phyloP scores from a whole-genome alignment of 768 basidiomycete species.

The Lyophyllum decastes region DNA sequence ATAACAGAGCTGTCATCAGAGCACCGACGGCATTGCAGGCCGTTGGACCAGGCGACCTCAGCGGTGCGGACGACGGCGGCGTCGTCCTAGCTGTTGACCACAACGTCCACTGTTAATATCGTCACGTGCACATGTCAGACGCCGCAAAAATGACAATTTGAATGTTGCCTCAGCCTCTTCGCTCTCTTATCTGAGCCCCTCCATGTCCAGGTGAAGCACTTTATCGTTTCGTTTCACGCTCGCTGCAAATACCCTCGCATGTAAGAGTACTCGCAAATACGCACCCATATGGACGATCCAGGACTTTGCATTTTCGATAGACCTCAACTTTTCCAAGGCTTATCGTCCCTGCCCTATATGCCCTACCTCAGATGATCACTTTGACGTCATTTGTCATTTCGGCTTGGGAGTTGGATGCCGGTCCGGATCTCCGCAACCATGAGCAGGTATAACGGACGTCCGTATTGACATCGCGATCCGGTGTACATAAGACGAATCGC shows the following conservation, averaged over 20 bases:
- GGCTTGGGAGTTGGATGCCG: neutral
- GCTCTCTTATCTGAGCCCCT: slow-evolving; percentile 23
- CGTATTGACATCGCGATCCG: neutral
- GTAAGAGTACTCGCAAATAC: slow-evolving; percentile 51
- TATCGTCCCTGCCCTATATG: too few relatives aligned
- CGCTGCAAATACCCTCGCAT: slow-evolving; percentile 45
- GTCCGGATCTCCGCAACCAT: neutral
- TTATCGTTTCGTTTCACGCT: slow-evolving; percentile 61
- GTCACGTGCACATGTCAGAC: slow-evolving; percentile 65
- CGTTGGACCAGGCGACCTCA: neutral
- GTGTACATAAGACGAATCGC: neutral
- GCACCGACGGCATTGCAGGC: slow-evolving; percentile 11
- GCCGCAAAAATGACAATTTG: slow-evolving; percentile 66
- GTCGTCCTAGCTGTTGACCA: slow-evolving; percentile 27
- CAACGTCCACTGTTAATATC: slow-evolving; percentile 53
- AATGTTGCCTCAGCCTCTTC: slow-evolving; percentile 25
- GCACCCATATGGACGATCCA: slow-evolving; percentile 42
- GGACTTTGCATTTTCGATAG: slow-evolving; percentile 67
- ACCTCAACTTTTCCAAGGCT: slow-evolving; percentile 50
- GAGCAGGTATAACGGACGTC: neutral
- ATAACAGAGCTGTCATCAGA: slow-evolving; percentile 29
- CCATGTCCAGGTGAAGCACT: slow-evolving; percentile 58
- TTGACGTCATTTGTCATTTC: neutral
- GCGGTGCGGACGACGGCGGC: neutral
- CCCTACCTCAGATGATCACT: too few relatives aligned